Percentiles rank a stretch among this genome's conserved stretches.
phyloP scores from a whole-genome alignment of 225 moss, liverwort and hornwort genomes.

The Bryoerythrophyllum caledonicum region DNA sequence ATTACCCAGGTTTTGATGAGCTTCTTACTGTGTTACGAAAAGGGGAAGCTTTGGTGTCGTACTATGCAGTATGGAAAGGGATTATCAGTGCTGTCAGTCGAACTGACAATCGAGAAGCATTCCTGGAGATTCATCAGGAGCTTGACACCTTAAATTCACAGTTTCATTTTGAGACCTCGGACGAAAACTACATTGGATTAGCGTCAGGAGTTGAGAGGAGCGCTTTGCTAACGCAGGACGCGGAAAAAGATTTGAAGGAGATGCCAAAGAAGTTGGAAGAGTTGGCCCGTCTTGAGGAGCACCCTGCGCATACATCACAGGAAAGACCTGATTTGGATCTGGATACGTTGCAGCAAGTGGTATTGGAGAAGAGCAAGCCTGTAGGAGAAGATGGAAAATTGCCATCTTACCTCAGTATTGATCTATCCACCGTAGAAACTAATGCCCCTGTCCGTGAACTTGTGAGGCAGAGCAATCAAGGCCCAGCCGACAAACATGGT shows the following conservation, averaged over 20 bases:
- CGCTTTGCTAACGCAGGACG: constrained; percentile 24
- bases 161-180: constrained; percentile 22
- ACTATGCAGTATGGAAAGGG: background rate
- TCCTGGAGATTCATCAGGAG: constrained; percentile 38
- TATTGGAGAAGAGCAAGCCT: constrained; percentile 18
- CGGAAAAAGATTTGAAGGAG: constrained; percentile 28
- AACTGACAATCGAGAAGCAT: constrained; percentile 40
- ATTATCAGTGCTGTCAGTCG: constrained; percentile 19
- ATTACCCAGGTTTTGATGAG: constrained; percentile 20
- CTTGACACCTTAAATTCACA: constrained; percentile 28
- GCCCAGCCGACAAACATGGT: background rate
- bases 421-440: background rate
- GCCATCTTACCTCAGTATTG: constrained; percentile 14
- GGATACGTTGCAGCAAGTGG: constrained; percentile 17
- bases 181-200: background rate
- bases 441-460: background rate
- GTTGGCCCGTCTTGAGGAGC: constrained; percentile 1
- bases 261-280: constrained; percentile 28
- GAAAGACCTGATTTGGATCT: constrained; percentile 12
- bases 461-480: background rate
- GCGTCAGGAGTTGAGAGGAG: constrained; percentile 16
- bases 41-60: constrained; percentile 28
- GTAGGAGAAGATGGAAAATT: constrained; percentile 14
- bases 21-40: constrained; percentile 36
- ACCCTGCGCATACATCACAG: constrained; percentile 8